Conservation (phyloP, 2,329 filamentous ascomycete species). For the Delphinella strobiligena region DNA sequence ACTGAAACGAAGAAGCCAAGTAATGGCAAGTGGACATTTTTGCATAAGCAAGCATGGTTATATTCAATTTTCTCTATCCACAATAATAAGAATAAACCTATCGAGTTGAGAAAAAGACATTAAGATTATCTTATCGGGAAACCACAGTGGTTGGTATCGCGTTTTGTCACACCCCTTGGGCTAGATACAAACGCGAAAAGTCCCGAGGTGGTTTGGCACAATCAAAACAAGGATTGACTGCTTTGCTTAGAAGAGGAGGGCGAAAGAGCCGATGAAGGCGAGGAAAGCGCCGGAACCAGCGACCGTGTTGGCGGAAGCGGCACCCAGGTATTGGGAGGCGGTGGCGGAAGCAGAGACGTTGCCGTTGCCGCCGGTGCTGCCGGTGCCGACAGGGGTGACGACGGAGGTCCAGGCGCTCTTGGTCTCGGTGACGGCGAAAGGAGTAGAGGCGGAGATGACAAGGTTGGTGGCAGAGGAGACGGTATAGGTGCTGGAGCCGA, state of each 20-base stretch:
- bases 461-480: constrained; percentile 36
- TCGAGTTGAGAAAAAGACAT: no score
- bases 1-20: no score
- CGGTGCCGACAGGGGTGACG: constrained; percentile 1
- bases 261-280: not conserved
- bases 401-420: not conserved
- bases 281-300: not conserved
- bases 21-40: no score
- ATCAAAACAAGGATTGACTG: no score
- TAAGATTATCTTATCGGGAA: no score
- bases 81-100: no score
- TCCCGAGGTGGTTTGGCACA: no score
- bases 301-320: not conserved
- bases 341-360: constrained; percentile 1
- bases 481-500: constrained; percentile 56
- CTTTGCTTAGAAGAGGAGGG: not conserved
- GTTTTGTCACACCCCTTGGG: no score
- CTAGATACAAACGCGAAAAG: no score
- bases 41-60: no score
- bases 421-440: constrained; percentile 11
- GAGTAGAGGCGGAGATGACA: constrained; percentile 12
- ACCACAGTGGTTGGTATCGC: no score
- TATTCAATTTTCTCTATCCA: no score
- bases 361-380: constrained; percentile 3
- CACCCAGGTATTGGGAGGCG: constrained; percentile 4